phyloP scores from a whole-genome alignment of 2,329 filamentous ascomycete species.

The Aspergillus sp. region DNA sequence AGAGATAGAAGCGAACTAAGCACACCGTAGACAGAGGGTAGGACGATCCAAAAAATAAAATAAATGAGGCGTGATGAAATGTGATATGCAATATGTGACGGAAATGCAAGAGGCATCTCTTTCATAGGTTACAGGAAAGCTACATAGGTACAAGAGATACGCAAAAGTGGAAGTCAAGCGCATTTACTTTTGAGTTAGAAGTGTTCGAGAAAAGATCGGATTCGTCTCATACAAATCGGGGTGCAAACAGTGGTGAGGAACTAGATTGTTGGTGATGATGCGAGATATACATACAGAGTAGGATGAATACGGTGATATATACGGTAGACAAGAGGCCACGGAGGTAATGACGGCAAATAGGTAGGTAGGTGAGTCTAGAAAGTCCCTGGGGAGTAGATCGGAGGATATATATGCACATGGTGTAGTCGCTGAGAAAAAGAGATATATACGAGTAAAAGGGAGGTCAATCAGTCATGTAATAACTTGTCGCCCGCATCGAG shows the following conservation, averaged over 20 bases:
- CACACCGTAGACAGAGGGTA: neutral
- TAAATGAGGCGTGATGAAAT: neutral
- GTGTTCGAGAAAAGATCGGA: too few relatives aligned
- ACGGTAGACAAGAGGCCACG: neutral
- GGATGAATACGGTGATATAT: neutral
- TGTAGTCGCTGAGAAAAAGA: neutral
- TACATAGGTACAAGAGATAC: neutral
- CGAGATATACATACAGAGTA: neutral
- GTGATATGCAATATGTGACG: neutral
- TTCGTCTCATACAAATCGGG: too few relatives aligned
- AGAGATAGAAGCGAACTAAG: neutral
- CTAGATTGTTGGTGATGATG: neutral
- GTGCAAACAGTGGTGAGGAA: too few relatives aligned
- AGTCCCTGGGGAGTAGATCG: neutral
- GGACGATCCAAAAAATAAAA: too few relatives aligned
- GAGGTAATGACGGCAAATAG: neutral
- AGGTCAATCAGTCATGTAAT: conserved; percentile 29
- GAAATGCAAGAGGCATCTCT: neutral
- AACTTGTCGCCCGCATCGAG: conserved; percentile 58
- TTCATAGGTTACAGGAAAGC: neutral
- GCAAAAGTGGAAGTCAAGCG: neutral
- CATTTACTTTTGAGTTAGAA: too few relatives aligned
- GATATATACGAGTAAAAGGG: neutral
- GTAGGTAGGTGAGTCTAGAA: neutral
- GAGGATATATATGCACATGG: conserved; percentile 3